phyloP scores from a whole-genome alignment of 176 grass and related monocot species.

The Eragrostis curvula region DNA sequence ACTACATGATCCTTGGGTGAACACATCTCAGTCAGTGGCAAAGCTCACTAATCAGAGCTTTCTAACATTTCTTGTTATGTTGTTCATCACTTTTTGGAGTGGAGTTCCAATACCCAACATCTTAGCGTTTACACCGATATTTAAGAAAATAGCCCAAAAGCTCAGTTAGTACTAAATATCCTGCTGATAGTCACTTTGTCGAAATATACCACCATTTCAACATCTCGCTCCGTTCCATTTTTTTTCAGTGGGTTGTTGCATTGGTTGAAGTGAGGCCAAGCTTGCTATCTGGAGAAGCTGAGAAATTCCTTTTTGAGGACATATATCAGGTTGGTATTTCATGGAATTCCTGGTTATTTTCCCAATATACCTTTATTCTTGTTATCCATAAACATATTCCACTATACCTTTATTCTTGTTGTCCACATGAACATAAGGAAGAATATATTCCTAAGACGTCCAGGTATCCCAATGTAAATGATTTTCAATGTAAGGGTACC shows the following conservation, averaged over 20 bases:
- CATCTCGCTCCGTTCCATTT: constrained; percentile 15
- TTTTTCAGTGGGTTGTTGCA: constrained; percentile 72
- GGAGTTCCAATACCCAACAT: not conserved
- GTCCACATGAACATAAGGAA: constrained; percentile 31
- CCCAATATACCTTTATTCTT: not conserved
- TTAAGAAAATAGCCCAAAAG: not conserved
- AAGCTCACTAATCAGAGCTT: not conserved
- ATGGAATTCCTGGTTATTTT: not conserved
- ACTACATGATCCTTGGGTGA: not conserved
- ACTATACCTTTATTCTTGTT: constrained; percentile 24
- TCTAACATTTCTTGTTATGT: constrained; percentile 15
- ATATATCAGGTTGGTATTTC: constrained; percentile 65
- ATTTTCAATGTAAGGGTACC: constrained; percentile 14
- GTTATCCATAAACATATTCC: not conserved
- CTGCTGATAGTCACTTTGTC: not conserved
- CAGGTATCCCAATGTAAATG: too few species aligned
- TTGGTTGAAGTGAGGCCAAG: constrained; percentile 89
- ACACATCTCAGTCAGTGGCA: not conserved
- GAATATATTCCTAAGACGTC: constrained; percentile 17
- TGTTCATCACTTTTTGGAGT: not conserved
- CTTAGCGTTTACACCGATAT: not conserved
- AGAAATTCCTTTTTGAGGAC: constrained; percentile 92
- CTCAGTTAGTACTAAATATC: not conserved
- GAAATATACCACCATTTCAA: constrained; percentile 3
- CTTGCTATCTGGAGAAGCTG: constrained; percentile 86